Evolutionary conservation across 176 grass and related monocot species (phyloP).

Genomic region (Olyra latifolia): DNA sequence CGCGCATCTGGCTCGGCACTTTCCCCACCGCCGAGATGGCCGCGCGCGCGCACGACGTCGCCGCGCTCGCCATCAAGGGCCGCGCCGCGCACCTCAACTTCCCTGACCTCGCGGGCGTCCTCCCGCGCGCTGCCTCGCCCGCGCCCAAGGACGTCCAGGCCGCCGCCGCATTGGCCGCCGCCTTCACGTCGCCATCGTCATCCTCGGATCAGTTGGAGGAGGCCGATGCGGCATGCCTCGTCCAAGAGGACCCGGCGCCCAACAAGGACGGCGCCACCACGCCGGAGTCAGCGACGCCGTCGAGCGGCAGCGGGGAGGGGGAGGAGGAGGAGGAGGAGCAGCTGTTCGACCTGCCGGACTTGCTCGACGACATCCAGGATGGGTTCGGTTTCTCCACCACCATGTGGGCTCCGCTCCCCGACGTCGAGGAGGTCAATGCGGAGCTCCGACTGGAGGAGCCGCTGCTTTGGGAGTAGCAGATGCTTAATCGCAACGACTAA

Average conservation of each 20-base stretch:
- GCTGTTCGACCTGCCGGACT: constrained; percentile 84
- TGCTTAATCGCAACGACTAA: constrained; percentile 35
- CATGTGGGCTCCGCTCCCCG: constrained; percentile 45
- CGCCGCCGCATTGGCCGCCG: constrained; percentile 80
- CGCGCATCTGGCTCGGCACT: constrained; percentile 95
- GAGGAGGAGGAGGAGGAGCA: constrained; percentile 49
- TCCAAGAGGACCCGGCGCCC: not conserved
- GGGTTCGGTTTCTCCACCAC: constrained; percentile 48
- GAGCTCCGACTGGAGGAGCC: constrained; percentile 65
- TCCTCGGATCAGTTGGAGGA: constrained; percentile 9
- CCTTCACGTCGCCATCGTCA: not conserved
- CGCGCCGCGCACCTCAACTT: constrained; percentile 80
- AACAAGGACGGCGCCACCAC: constrained; percentile 3
- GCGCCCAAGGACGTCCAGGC: constrained; percentile 90
- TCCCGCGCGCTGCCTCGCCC: constrained; percentile 67
- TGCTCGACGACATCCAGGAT: constrained; percentile 61
- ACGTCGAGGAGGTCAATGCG: constrained; percentile 60
- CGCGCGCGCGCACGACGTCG: constrained; percentile 91
- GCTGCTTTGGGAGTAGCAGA: constrained; percentile 68
- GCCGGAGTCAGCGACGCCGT: constrained; percentile 8
- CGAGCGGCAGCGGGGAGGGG: constrained; percentile 9
- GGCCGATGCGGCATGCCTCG: not conserved
- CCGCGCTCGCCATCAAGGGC: constrained; percentile 90
- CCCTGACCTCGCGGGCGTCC: constrained; percentile 63
- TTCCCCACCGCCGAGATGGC: constrained; percentile 92